Conservation (phyloP, 208 protist species). For the Acanthamoeba lenticulata region DNA sequence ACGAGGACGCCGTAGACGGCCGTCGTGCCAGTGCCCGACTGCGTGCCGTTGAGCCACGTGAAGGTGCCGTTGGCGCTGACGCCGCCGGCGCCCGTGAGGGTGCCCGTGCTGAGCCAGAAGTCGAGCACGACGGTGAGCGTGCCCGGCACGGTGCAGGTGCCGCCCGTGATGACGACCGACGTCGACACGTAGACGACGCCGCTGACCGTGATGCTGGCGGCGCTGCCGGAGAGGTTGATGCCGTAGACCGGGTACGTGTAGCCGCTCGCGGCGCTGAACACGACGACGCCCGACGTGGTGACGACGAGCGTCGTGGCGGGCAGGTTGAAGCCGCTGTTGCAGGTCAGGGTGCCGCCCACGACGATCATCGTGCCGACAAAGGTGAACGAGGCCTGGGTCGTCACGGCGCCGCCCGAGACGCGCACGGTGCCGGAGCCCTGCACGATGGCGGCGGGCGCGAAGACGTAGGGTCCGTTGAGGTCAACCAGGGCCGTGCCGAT, state of each 20-base stretch:
- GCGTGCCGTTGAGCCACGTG: slow-evolving; percentile 43
- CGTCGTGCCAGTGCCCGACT: slow-evolving; percentile 48
- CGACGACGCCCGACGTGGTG: not conserved
- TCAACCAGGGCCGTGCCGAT: slow-evolving; percentile 14
- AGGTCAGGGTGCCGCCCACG: not conserved
- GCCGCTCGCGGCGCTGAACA: not conserved
- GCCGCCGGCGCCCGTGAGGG: slow-evolving; percentile 28
- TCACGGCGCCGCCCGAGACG: slow-evolving; percentile 47
- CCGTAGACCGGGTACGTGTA: slow-evolving; percentile 5
- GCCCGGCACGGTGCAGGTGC: slow-evolving; percentile 33
- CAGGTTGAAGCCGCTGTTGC: slow-evolving; percentile 1
- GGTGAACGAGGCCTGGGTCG: slow-evolving; percentile 15
- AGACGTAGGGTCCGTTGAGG: slow-evolving; percentile 41
- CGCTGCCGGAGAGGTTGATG: not conserved
- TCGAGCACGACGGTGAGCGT: slow-evolving; percentile 2
- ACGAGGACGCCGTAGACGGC: slow-evolving; percentile 49
- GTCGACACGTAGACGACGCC: slow-evolving; percentile 24
- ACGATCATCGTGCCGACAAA: not conserved
- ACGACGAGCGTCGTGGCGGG: not conserved
- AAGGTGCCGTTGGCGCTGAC: slow-evolving; percentile 66
- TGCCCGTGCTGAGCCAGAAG: slow-evolving; percentile 59
- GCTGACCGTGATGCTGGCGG: slow-evolving; percentile 15
- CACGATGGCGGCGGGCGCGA: not conserved
- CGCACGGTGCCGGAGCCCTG: not conserved
- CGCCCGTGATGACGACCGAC: slow-evolving; percentile 27